Conservation (phyloP, 495 filamentous ascomycete species). For the Aspergillus avenaceus region DNA sequence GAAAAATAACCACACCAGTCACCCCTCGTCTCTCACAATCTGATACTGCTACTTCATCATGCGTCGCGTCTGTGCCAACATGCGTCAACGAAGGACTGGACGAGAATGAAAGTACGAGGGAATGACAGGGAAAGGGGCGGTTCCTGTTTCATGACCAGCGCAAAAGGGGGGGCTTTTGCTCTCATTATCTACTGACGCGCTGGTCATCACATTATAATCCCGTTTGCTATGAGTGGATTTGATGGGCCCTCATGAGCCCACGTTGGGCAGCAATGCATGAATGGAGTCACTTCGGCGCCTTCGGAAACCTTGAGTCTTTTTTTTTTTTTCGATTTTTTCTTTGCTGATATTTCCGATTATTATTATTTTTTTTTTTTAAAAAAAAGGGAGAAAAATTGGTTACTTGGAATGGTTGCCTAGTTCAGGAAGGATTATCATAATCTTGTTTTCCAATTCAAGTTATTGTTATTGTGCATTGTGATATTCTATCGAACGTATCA, state of each 20-base stretch:
- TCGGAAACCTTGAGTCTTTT: constrained; percentile 6
- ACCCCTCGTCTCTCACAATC: not conserved
- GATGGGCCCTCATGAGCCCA: constrained; percentile 13
- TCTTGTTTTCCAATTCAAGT: no score
- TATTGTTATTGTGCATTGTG: no score
- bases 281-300: not conserved
- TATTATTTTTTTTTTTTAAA: constrained; percentile 5
- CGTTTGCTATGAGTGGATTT: not conserved
- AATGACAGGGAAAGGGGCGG: not conserved
- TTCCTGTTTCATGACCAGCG: constrained; percentile 1
- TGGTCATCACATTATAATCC: not conserved
- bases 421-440: no score
- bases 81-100: not conserved
- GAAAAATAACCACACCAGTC: not conserved
- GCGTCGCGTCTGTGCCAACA: not conserved
- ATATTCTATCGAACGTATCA: constrained; percentile 1
- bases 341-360: no score
- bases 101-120: not conserved
- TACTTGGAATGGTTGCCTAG: no score
- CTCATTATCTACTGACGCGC: not conserved
- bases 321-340: constrained; percentile 4
- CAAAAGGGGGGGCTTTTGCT: not conserved
- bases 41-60: not conserved
- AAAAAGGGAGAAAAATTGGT: no score
- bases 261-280: constrained; percentile 46